These are phyloP conservation scores for Orbilia oligospora DNA, from an alignment of 2,329 filamentous ascomycete genomes.

Conservation along the genomic window DNA sequence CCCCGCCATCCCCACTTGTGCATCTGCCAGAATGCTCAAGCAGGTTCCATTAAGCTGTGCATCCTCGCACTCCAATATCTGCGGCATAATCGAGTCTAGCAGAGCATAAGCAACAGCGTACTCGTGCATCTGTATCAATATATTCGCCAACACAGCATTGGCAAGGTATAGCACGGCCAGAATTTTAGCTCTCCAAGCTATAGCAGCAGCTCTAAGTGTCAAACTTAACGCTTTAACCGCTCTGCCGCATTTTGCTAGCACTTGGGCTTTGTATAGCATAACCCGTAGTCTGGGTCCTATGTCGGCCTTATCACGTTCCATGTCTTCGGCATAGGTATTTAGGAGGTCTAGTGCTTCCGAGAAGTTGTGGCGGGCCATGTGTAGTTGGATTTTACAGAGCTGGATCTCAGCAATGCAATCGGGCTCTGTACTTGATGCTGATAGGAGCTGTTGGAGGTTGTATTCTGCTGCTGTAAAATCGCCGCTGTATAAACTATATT, in stretches of 20 bases:
- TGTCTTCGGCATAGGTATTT: slow-evolving; percentile 70
- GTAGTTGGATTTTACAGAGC: slow-evolving; percentile 74
- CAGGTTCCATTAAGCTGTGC: slow-evolving; percentile 75
- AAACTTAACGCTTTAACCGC: slow-evolving; percentile 83
- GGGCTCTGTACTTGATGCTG: slow-evolving; percentile 71
- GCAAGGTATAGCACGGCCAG: slow-evolving; percentile 81
- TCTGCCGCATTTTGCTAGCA: slow-evolving; percentile 77
- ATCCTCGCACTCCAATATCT: slow-evolving; percentile 80
- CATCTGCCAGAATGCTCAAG: slow-evolving; percentile 81
- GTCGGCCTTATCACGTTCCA: slow-evolving; percentile 74
- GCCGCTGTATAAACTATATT: slow-evolving; percentile 65
- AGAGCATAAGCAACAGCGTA: slow-evolving; percentile 78
- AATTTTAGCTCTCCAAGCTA: slow-evolving; percentile 79
- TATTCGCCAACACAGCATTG: slow-evolving; percentile 76
- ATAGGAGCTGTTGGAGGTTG: slow-evolving; percentile 73
- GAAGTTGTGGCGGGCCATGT: slow-evolving; percentile 72
- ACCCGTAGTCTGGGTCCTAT: slow-evolving; percentile 79
- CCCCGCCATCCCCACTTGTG: slow-evolving; percentile 83
- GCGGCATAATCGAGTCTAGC: slow-evolving; percentile 79
- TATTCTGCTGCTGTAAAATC: slow-evolving; percentile 73
- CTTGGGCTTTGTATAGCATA: slow-evolving; percentile 79
- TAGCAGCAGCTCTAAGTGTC: slow-evolving; percentile 80
- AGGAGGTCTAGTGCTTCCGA: slow-evolving; percentile 72
- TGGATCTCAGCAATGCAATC: slow-evolving; percentile 75
- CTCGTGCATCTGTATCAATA: slow-evolving; percentile 79